A percentile compares a stretch with the other conserved stretches of the same genome.
phyloP scores from a whole-genome alignment of 1,284 basidiomycete genomes.

The Flammula alnicola region DNA sequence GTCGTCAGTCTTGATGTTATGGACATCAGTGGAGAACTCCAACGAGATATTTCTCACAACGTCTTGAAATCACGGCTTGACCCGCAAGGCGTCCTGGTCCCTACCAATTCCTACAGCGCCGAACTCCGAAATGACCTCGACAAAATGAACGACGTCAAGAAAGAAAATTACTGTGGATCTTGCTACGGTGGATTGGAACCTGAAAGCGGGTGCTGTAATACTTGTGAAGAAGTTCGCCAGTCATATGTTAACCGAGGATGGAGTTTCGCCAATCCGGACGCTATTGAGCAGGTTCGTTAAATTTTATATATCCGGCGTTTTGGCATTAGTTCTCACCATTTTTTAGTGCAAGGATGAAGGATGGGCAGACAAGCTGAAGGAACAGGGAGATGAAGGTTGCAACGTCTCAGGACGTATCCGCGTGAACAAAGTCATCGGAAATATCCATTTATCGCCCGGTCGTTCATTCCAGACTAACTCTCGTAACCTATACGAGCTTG shows the following conservation, averaged over 20 bases:
- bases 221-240: conserved; percentile 93
- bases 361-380: conserved; percentile 93
- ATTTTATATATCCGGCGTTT: conserved; percentile 5
- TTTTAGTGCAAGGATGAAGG: conserved; percentile 88
- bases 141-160: conserved; percentile 67
- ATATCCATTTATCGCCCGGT: conserved; percentile 89
- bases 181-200: conserved; percentile 94
- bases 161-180: conserved; percentile 87
- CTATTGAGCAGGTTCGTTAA: conserved; percentile 87
- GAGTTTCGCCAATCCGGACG: conserved; percentile 92
- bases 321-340: conserved; percentile 6
- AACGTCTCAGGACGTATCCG: conserved; percentile 89
- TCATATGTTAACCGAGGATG: conserved; percentile 93
- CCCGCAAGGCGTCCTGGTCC: conserved; percentile 62
- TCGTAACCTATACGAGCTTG: conserved; percentile 89
- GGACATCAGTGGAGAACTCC: conserved; percentile 97
- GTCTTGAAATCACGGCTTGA: conserved; percentile 85
- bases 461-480: conserved; percentile 90
- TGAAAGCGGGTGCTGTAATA: conserved; percentile 90
- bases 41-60: conserved; percentile 90
- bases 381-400: conserved; percentile 94
- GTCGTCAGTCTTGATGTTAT: conserved; percentile 95
- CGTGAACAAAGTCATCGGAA: conserved; percentile 97
- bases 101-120: conserved; percentile 55
- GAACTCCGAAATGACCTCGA: conserved; percentile 88